Base-by-base conservation (phyloP, 176 grass and related monocot genomes). In the Guadua angustifolia region DNA sequence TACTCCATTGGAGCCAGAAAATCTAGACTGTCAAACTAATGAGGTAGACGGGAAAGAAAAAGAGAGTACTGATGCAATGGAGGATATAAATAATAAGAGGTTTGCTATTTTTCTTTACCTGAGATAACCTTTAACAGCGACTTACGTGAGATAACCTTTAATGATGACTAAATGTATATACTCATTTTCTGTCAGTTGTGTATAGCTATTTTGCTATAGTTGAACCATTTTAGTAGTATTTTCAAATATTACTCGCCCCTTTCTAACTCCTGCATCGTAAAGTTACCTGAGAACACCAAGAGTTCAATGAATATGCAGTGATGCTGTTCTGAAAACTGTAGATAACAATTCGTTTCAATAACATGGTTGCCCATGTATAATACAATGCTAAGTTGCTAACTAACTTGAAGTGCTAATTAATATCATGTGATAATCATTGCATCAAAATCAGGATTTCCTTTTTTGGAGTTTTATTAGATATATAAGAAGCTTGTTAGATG, bases 21-120 rank as follows among this genome's bases (percentile, higher is more conserved):
- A 87, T 78, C 35, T 84, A 16, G 88, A 97, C 82, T 82, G 74
- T 86, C 62, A 77, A 81, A 74, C 67, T 24, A 39, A 89, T 82
- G 75, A 88, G 73, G 79, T 64, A 67, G 71, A 86, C 2, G 55
- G 75, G 14, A 66, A 87, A 14, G 90, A 60, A 17, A 45, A 50
- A 79, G 65, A 91, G 52, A 77, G 66, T 73, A 79, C 74, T 86
- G 76, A 71, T 84, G 77, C 53, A 74, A 67, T 16, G 32, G 85
- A 66, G 24, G 89, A 88, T 51, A 81, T 66, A 58, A 77, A 88
- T 39, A 66, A 85, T 47, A 88, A 88, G 58, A 93, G 92, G 95
- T 91, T 69, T 78, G 32, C 65, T 78, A 50, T 50, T 75, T 77
- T 67, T 83, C 43, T 83, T 44, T 68, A 39, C 26, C 18, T 75